These are phyloP conservation scores for Penstemon eatonii DNA, from an alignment of 257 asterid genomes.

Conservation along the genomic window DNA sequence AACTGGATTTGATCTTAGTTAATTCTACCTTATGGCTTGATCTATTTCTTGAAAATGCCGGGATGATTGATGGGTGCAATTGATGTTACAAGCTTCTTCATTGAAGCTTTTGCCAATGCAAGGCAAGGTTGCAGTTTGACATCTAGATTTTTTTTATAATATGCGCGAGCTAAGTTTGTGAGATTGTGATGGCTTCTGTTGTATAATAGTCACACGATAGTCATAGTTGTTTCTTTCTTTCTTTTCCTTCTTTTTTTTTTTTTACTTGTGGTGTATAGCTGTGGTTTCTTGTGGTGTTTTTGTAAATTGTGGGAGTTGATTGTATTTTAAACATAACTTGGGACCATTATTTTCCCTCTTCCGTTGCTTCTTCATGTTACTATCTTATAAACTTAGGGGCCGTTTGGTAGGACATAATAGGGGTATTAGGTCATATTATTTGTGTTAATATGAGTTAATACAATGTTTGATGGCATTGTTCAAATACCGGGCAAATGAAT, in stretches of 20 bases:
- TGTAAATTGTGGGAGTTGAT: conserved; percentile 18
- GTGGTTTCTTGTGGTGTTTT: conserved; percentile 5
- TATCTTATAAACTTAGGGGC: neutral
- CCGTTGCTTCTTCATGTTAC: neutral
- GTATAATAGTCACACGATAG: conserved; percentile 4
- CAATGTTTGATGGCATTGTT: neutral
- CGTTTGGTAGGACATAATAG: too few species aligned
- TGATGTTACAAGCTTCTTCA: conserved; percentile 13
- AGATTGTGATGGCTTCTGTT: conserved; percentile 20
- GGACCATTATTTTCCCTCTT: neutral
- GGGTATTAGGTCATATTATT: too few species aligned
- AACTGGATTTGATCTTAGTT: conserved; percentile 20
- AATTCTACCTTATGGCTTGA: conserved; percentile 13
- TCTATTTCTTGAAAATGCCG: conserved; percentile 22
- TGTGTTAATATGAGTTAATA: too few species aligned
- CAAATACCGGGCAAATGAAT: neutral
- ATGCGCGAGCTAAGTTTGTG: conserved; percentile 22
- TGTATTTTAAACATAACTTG: neutral
- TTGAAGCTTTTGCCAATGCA: conserved; percentile 16
- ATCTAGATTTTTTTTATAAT: conserved; percentile 3
- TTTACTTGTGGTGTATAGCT: conserved; percentile 4
- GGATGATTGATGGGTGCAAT: conserved; percentile 1
- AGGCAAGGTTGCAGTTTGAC: conserved; percentile 16
- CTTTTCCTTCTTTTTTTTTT: neutral
- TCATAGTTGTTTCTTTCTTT: neutral